phyloP scores from a whole-genome alignment of 2,329 filamentous ascomycete species.

The Fusarium nygamai region DNA sequence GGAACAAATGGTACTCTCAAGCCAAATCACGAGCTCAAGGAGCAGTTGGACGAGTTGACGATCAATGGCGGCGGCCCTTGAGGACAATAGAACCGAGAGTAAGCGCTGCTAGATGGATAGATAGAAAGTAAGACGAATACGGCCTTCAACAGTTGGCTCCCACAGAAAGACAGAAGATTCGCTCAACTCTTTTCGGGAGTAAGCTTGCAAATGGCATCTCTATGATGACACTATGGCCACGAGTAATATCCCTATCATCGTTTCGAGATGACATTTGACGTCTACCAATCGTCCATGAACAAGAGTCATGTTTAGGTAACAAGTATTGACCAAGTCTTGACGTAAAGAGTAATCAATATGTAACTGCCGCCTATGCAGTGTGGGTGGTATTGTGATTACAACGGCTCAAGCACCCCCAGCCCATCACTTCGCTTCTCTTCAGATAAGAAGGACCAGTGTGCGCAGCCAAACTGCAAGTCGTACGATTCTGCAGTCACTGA shows the following conservation, averaged over 20 bases:
- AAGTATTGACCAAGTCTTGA: neutral
- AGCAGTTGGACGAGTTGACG: slow-evolving; percentile 36
- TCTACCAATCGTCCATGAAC: neutral
- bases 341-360: neutral
- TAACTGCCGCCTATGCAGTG: slow-evolving; percentile 11
- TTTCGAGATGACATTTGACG: neutral
- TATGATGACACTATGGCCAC: neutral
- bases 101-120: slow-evolving; percentile 3
- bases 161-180: neutral
- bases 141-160: slow-evolving; percentile 7
- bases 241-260: neutral
- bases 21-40: slow-evolving; percentile 23
- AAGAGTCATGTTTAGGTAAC: neutral
- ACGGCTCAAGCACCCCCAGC: slow-evolving; percentile 3
- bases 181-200: slow-evolving; percentile 12
- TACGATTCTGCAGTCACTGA: slow-evolving; percentile 32
- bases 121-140: neutral
- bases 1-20: slow-evolving; percentile 30
- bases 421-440: slow-evolving; percentile 1
- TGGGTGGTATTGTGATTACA: slow-evolving; percentile 15
- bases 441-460: slow-evolving; percentile 14
- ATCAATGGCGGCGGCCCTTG: slow-evolving; percentile 32
- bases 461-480: slow-evolving; percentile 14
- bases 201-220: neutral
- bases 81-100: slow-evolving; percentile 9